phyloP scores from a whole-genome alignment of 2,329 filamentous ascomycete species.

The Nigrospora osmanthi region DNA sequence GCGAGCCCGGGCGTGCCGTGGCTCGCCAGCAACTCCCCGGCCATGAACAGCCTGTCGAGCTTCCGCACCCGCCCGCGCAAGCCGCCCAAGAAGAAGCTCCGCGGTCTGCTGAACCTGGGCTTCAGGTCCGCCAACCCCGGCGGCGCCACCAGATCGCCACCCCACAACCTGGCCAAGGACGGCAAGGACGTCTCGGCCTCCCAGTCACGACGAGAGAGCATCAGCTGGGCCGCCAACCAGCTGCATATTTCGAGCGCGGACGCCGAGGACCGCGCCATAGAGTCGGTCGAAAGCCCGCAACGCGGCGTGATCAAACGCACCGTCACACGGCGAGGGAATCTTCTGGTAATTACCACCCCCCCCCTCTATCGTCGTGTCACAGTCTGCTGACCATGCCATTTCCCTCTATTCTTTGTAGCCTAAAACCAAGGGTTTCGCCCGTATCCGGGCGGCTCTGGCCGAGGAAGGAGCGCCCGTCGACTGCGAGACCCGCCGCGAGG shows the following conservation, averaged over 20 bases:
- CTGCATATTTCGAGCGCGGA: conserved; percentile 77
- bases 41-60: conserved; percentile 69
- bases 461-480: conserved; percentile 87
- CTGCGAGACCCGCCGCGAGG: conserved; percentile 80
- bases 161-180: conserved; percentile 31
- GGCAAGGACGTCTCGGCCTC: conserved; percentile 27
- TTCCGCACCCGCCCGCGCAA: conserved; percentile 70
- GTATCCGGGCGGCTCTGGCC: conserved; percentile 80
- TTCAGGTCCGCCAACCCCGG: conserved; percentile 35
- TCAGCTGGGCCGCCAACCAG: conserved; percentile 85
- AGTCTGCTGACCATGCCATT: conserved; percentile 4
- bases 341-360: conserved; percentile 55
- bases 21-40: conserved; percentile 59
- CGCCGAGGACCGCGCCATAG: conserved; percentile 60
- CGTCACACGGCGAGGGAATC: conserved; percentile 80
- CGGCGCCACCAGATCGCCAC: conserved; percentile 64
- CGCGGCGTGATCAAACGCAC: conserved; percentile 73
- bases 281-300: conserved; percentile 42
- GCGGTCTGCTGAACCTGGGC: conserved; percentile 40
- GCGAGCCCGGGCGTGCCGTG: conserved; percentile 44
- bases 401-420: conserved; percentile 46
- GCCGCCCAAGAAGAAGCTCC: conserved; percentile 48
- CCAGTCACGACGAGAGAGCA: conserved; percentile 70
- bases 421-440: conserved; percentile 92
- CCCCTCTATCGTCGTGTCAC: conserved; percentile 6